Percentiles rank a stretch among this genome's conserved stretches.
Evolutionary conservation across 768 basidiomycete species (phyloP).

Genomic region (Lactarius sanguifluus): DNA sequence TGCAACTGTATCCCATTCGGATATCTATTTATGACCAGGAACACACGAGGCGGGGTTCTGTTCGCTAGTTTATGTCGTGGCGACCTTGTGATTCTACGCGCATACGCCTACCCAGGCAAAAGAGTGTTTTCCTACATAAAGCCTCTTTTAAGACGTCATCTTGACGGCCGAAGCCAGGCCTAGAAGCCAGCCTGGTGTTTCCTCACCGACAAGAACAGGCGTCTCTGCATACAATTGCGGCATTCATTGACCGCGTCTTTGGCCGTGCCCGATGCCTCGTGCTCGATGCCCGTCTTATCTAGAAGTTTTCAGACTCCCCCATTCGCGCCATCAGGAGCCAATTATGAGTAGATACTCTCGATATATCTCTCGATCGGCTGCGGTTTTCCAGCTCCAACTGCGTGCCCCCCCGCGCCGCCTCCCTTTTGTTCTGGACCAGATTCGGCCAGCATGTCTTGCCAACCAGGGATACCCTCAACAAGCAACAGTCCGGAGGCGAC

Average conservation of each 20-base stretch:
- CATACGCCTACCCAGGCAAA: neutral
- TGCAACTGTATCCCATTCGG: neutral
- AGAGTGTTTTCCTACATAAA: neutral
- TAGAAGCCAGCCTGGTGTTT: neutral
- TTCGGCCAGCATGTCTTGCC: neutral
- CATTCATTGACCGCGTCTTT: neutral
- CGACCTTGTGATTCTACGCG: neutral
- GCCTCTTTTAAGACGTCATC: slow-evolving; percentile 4
- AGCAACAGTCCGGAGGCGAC: neutral
- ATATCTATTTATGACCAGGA: slow-evolving; percentile 1
- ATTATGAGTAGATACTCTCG: neutral
- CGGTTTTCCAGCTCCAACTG: neutral
- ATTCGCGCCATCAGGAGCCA: neutral
- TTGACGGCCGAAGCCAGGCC: neutral
- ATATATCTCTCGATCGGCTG: slow-evolving; percentile 2
- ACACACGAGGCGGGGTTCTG: neutral
- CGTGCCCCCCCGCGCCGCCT: neutral
- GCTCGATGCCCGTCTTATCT: neutral
- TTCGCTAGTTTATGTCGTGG: neutral
- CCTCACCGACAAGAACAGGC: neutral
- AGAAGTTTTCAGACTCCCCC: neutral
- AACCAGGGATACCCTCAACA: neutral
- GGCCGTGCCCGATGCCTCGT: neutral
- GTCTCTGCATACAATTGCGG: neutral
- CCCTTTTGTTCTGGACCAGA: neutral